phyloP scores from a whole-genome alignment of 495 filamentous ascomycete genomes.

The Penicillium manginii region DNA sequence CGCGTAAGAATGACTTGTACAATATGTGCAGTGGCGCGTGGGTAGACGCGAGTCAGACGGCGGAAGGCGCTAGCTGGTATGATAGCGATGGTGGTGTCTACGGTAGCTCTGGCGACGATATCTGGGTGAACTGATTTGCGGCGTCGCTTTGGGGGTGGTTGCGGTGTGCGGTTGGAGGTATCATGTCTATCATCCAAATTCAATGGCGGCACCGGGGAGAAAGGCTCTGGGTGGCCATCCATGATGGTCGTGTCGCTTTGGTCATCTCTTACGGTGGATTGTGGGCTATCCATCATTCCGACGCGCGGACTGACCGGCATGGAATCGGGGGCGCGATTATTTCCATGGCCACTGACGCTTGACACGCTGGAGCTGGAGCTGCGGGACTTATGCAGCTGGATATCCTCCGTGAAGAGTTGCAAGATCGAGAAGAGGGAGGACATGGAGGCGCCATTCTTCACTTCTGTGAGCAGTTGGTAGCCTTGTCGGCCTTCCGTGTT shows the following conservation, averaged over 20 bases:
- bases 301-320: constrained; percentile 46
- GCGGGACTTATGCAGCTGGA: constrained; percentile 69
- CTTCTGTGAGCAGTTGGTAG: constrained; percentile 94
- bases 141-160: constrained; percentile 31
- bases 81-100: constrained; percentile 97
- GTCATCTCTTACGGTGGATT: constrained; percentile 29
- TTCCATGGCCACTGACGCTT: constrained; percentile 33
- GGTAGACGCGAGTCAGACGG: constrained; percentile 91
- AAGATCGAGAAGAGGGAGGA: constrained; percentile 97
- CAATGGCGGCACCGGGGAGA: constrained; percentile 72
- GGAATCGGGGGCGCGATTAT: constrained; percentile 47
- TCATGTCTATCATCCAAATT: constrained; percentile 60
- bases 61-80: constrained; percentile 96
- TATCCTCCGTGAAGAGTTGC: constrained; percentile 93
- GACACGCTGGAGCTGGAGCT: constrained; percentile 47
- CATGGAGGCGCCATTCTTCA: constrained; percentile 98
- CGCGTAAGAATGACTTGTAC: constrained; percentile 95
- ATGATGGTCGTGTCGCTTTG: constrained; percentile 18
- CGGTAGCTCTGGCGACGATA: constrained; percentile 93
- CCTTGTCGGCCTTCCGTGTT: constrained; percentile 65
- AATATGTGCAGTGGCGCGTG: constrained; percentile 94
- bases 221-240: constrained; percentile 26
- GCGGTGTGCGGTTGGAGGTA: constrained; percentile 21
- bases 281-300: constrained; percentile 41
- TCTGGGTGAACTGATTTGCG: constrained; percentile 89